Conservation (phyloP, 1,139 yeast genomes). For the Taphrina confusa region DNA sequence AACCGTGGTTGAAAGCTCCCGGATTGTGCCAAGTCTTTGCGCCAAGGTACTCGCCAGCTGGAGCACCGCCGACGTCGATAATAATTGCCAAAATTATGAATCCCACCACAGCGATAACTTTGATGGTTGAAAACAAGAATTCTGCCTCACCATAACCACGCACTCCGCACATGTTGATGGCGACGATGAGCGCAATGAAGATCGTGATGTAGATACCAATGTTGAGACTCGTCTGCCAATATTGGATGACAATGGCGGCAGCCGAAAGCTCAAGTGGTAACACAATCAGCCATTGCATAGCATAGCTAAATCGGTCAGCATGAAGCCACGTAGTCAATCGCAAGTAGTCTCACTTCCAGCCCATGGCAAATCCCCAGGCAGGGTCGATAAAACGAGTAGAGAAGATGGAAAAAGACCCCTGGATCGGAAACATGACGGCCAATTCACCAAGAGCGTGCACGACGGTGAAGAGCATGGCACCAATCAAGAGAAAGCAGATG, state of each 20-base stretch:
- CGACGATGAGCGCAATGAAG: constrained; percentile 59
- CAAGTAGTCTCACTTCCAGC: constrained; percentile 65
- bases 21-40: constrained; percentile 64
- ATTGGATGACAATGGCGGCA: constrained; percentile 69
- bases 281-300: constrained; percentile 72
- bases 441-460: constrained; percentile 64
- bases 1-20: constrained; percentile 64
- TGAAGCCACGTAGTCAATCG: constrained; percentile 46
- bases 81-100: constrained; percentile 66
- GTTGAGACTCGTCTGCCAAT: constrained; percentile 56
- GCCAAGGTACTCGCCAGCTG: constrained; percentile 62
- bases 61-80: constrained; percentile 69
- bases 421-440: constrained; percentile 62
- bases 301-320: constrained; percentile 25
- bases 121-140: constrained; percentile 61
- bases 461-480: constrained; percentile 55
- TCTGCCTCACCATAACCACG: constrained; percentile 79
- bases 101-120: constrained; percentile 64
- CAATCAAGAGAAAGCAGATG: constrained; percentile 54
- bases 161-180: constrained; percentile 70
- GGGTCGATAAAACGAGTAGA: constrained; percentile 62
- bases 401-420: constrained; percentile 62
- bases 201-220: constrained; percentile 68
- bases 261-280: constrained; percentile 79
- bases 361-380: constrained; percentile 70